Base-by-base conservation (phyloP, 2,329 filamentous ascomycete genomes). In the Cladosporium sp. region DNA sequence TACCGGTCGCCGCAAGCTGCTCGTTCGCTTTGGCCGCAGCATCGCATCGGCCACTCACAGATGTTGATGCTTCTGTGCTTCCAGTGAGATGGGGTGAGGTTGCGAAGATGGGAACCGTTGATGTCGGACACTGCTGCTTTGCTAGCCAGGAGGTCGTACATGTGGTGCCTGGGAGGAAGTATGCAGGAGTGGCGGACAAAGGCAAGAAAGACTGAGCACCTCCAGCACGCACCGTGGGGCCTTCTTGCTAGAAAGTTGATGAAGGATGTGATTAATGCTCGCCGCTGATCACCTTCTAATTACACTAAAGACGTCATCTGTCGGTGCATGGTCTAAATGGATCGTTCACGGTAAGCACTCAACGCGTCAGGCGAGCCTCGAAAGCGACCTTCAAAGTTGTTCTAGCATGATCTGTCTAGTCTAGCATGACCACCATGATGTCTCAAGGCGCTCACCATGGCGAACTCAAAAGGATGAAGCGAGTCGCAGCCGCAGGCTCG, bases 61-160 rank as follows among this genome's bases (percentile, higher is more conserved):
- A 63, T 12, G 23, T 31, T 1, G 18, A 44, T 28, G 60, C 60
- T 10, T 14, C 60, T 31, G 23, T 56, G 3, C 21, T 56, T 4
- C 33, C 60, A 8, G 50, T 63, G 2, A 63, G 10, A 16, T 63
- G 60, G 50, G 49, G 60, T 6, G 60, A 26, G 8, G 26, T 33
- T 7, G 0, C 2, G 2, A 33, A 44, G 1, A 26, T 37, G 60
- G 23, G 10, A 1, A 18, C 4, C 10, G 26, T 7, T 2, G 50
- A 31, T 21, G 50, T 63, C n/a, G 60, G 60, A 1, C 60, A 63
- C 12, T 55, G 49, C 33, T 56, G 60, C 10, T 63, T 63, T 18
- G 56, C 60, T 2, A 56, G 33, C 18, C 31, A 55, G 14, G 35
- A 63, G 4, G 50, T 56, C 5, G 14, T 28, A 11, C 3, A 10